phyloP scores from a whole-genome alignment of 225 moss, liverwort and hornwort genomes.

The Physcomitrium patens region DNA sequence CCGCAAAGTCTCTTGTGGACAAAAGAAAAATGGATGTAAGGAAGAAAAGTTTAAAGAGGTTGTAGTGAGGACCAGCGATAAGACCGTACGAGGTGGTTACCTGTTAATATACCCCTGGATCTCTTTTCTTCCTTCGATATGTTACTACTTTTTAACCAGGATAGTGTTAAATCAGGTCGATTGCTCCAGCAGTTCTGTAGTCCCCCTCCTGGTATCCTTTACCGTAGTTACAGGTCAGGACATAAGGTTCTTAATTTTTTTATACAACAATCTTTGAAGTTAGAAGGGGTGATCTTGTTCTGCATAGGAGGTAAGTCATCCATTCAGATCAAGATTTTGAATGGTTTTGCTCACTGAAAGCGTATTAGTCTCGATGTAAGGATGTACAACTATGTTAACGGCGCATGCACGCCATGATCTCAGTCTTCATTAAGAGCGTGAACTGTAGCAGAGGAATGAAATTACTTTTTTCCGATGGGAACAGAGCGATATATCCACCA shows the following conservation, averaged over 20 bases:
- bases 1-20: slow-evolving; percentile 83
- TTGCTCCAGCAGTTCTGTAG: slow-evolving; percentile 33
- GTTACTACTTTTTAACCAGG: slow-evolving; percentile 33
- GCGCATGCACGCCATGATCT: too few relatives aligned
- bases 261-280: slow-evolving; percentile 43
- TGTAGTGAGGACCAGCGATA: slow-evolving; percentile 43
- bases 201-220: slow-evolving; percentile 37
- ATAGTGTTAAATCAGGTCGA: slow-evolving; percentile 38
- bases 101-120: slow-evolving; percentile 43
- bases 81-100: slow-evolving; percentile 9
- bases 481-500: too few relatives aligned
- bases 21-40: slow-evolving; percentile 98
- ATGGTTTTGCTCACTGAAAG: slow-evolving; percentile 23
- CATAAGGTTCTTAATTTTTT: slow-evolving; percentile 37
- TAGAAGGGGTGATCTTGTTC: slow-evolving; percentile 34
- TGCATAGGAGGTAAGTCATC: slow-evolving; percentile 20
- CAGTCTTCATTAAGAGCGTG: too few relatives aligned
- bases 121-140: slow-evolving; percentile 24
- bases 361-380: slow-evolving; percentile 8
- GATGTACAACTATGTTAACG: not conserved
- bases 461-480: too few relatives aligned
- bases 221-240: slow-evolving; percentile 37
- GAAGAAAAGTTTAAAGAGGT: slow-evolving; percentile 98
- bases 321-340: slow-evolving; percentile 29
- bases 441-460: too few relatives aligned